phyloP scores from a whole-genome alignment of 1,284 basidiomycete genomes.

The Peniophora sp. region DNA sequence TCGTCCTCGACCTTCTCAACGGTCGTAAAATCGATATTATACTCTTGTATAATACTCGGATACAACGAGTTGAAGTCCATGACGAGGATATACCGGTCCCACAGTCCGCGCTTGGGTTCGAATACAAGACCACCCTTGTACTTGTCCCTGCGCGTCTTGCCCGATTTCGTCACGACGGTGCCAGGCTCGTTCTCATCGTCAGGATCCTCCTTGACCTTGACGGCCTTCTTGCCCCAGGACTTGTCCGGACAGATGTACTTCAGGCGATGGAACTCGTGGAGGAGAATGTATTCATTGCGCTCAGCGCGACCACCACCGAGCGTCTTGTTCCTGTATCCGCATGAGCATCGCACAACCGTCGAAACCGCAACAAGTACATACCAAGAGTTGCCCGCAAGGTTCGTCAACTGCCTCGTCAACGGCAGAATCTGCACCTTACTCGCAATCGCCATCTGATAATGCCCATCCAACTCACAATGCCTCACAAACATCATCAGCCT shows the following conservation, averaged over 20 bases:
- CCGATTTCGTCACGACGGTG: constrained; percentile 40
- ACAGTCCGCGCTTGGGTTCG: constrained; percentile 92
- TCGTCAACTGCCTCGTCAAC: constrained; percentile 90
- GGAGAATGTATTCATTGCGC: constrained; percentile 96
- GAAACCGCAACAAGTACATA: constrained; percentile 25
- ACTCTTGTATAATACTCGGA: constrained; percentile 99
- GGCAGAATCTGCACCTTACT: constrained; percentile 86
- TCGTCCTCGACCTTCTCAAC: constrained; percentile 67
- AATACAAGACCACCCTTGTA: constrained; percentile 99
- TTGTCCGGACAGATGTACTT: constrained; percentile 99
- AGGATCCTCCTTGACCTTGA: constrained; percentile 50
- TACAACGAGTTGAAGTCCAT: constrained; percentile 99
- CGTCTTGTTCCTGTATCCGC: constrained; percentile 75
- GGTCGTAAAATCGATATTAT: constrained; percentile 99
- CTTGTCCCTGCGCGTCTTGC: constrained; percentile 82
- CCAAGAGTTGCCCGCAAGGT: constrained; percentile 98
- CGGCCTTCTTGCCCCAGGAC: constrained; percentile 69
- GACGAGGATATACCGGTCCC: constrained; percentile 96
- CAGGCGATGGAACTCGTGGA: constrained; percentile 95
- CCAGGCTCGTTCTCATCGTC: constrained; percentile 42
- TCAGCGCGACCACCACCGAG: constrained; percentile 94
- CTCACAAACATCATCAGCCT: constrained; percentile 82
- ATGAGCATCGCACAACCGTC: constrained; percentile 1
- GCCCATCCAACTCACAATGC: constrained; percentile 91
- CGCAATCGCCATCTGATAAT: constrained; percentile 94